These are phyloP conservation scores for Eucalyptus leucophloia DNA, from an alignment of 345 rosid species.

Conservation along the genomic window DNA sequence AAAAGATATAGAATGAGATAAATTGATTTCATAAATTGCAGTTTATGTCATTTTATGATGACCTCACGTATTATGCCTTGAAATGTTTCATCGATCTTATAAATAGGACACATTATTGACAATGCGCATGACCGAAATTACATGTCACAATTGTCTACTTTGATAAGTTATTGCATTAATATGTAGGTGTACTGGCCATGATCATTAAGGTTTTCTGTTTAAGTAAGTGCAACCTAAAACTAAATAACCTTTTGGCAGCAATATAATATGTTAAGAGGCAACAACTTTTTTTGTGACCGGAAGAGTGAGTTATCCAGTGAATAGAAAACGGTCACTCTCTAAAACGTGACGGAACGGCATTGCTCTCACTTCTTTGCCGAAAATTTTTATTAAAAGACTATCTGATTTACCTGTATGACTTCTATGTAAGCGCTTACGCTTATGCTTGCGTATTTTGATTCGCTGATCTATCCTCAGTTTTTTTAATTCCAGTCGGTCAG, in stretches of 20 bases:
- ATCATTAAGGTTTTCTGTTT: background rate
- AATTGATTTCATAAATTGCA: accelerated
- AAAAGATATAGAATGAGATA: background rate
- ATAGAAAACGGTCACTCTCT: too few relatives aligned
- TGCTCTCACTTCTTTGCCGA: too few relatives aligned
- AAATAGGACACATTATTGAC: too few relatives aligned
- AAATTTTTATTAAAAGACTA: too few relatives aligned
- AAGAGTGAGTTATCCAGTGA: too few relatives aligned
- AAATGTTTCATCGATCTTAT: background rate
- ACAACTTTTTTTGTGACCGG: too few relatives aligned
- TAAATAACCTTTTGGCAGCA: background rate
- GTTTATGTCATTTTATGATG: background rate
- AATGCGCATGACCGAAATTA: background rate
- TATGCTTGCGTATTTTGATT: too few relatives aligned
- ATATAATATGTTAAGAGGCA: background rate
- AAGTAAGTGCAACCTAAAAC: background rate
- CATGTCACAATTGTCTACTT: background rate
- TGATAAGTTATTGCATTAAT: background rate
- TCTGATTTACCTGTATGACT: too few relatives aligned
- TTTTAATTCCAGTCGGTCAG: too few relatives aligned
- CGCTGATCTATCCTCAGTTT: too few relatives aligned
- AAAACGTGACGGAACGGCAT: too few relatives aligned
- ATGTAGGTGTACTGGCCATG: background rate
- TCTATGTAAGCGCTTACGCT: too few relatives aligned
- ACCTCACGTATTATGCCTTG: background rate